Evolutionary conservation across 345 rosid genomes (phyloP), one percentile per base, ranked within the genome.

Genomic region (Ceriops decandra): DNA sequence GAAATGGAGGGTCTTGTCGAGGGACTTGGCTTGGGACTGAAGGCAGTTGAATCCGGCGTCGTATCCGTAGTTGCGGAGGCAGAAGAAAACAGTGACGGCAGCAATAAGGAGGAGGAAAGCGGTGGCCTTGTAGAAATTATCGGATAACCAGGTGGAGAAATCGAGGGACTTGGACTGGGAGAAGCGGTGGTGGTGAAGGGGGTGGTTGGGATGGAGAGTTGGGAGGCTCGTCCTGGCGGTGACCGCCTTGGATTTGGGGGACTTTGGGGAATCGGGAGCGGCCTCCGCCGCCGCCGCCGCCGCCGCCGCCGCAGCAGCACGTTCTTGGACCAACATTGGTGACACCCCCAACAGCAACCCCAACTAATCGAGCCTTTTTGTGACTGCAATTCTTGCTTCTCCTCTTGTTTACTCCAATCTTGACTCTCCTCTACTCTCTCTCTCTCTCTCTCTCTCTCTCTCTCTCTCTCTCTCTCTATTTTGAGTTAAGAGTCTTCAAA

Each of bases 291-390:
- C 49, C 17, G 16, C 47, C n/a, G n/a, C n/a, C n/a, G n/a, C 49
- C 0, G 17, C 49, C 49, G 49, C 49, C 4, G 47, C 46, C 46
- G 67, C 58, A 7, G 67, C 58, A 30, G 74, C 73, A 26, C 92
- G 91, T 75, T 86, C 96, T 75, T 87, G 98, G 85, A 93, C 96
- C 85, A 93, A 85, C 98, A 93, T 93, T 76, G 80, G 56, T 15
- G 62, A 69, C 20, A 17, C 7, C 61, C 33, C 62, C 51, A 21
- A 53, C 51, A 22, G 11, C 19, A 2, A 30, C 27, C 8, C 13
- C 36, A 20, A 10, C 26, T 0, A 15, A 42, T 11, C 3, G 49
- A 13, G 49, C 49, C 49, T 13, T 42, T 15, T 7, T 7, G 36
- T 33, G 1, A 42, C 46, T 11, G 15, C 15, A 36, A 36, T 36